Percentiles rank a stretch among this genome's conserved stretches.
Conservation (phyloP, 257 asterid genomes). For the Nicotiana tomentosiformis region DNA sequence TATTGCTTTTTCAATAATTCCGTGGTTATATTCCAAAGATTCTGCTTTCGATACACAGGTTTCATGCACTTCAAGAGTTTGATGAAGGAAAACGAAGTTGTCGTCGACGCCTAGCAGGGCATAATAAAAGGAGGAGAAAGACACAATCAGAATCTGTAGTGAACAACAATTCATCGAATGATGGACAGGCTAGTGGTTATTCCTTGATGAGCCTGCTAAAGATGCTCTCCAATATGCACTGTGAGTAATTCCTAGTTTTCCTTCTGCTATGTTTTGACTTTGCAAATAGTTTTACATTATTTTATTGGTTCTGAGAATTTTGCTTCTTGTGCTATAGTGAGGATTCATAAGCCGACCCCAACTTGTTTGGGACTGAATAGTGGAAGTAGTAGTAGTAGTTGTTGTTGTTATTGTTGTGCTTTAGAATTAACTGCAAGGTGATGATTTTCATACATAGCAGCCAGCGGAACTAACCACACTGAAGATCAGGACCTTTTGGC, state of each 20-base stretch:
- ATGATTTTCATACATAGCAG: slow-evolving; percentile 34
- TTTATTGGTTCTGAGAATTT: not conserved
- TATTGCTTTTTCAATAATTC: not conserved
- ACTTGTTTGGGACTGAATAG: no score
- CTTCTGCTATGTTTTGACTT: slow-evolving; percentile 3
- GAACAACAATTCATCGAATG: slow-evolving; percentile 32
- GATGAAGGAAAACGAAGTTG: slow-evolving; percentile 87
- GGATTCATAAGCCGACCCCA: no score
- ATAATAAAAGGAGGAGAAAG: slow-evolving; percentile 78
- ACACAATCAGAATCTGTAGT: slow-evolving; percentile 43
- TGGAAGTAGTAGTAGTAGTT: no score
- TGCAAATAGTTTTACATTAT: not conserved
- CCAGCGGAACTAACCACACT: slow-evolving; percentile 35
- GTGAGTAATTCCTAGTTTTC: slow-evolving; percentile 37
- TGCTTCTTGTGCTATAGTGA: not conserved
- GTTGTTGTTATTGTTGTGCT: not conserved
- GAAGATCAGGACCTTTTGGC: slow-evolving; percentile 62
- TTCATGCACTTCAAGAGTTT: slow-evolving; percentile 79
- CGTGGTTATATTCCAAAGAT: not conserved
- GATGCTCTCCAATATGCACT: slow-evolving; percentile 70
- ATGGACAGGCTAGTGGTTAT: slow-evolving; percentile 56
- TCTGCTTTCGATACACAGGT: slow-evolving; percentile 31
- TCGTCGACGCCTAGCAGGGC: slow-evolving; percentile 74
- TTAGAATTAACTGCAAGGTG: not conserved
- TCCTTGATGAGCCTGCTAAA: slow-evolving; percentile 59